A percentile compares a stretch with the other conserved stretches of the same genome.
phyloP scores from a whole-genome alignment of 1,139 yeast genomes.

The Suhomyces kunorum region DNA sequence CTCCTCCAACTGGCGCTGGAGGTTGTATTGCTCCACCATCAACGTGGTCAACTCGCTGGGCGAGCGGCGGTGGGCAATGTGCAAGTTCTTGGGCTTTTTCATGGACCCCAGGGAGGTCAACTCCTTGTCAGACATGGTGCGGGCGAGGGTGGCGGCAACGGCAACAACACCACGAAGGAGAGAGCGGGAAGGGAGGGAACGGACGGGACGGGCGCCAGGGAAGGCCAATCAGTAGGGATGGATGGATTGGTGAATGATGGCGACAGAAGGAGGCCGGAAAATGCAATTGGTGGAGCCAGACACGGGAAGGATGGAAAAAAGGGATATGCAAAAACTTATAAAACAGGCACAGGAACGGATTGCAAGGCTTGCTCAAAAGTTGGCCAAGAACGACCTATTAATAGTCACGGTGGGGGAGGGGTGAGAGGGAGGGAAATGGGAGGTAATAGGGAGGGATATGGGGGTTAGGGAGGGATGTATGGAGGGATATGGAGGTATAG shows the following conservation, averaged over 20 bases:
- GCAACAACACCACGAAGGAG: background rate
- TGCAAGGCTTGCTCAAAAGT: slow-evolving; percentile 8
- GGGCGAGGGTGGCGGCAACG: slow-evolving; percentile 1
- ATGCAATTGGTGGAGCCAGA: slow-evolving; percentile 6
- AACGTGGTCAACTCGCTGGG: slow-evolving; percentile 93
- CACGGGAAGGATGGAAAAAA: slow-evolving; percentile 8
- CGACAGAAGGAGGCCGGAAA: slow-evolving; percentile 1
- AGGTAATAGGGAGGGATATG: background rate
- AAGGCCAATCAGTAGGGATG: background rate
- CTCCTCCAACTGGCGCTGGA: slow-evolving; percentile 88
- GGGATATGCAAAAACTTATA: slow-evolving; percentile 7
- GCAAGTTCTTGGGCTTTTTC: slow-evolving; percentile 50
- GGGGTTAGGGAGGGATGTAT: background rate
- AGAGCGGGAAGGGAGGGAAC: slow-evolving; percentile 2
- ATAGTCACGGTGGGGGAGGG: slow-evolving; percentile 5
- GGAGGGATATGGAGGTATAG: background rate
- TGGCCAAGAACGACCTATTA: slow-evolving; percentile 9
- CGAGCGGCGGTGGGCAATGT: slow-evolving; percentile 92
- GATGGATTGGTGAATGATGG: background rate
- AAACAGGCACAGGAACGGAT: background rate
- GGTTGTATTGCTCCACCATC: slow-evolving; percentile 90
- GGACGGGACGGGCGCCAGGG: background rate
- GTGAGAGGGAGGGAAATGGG: background rate
- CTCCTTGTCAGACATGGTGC: slow-evolving; percentile 15
- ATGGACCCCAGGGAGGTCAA: slow-evolving; percentile 20